Conservation (phyloP, 805 yeast genomes). For the Ogataea thermomethanolica region DNA sequence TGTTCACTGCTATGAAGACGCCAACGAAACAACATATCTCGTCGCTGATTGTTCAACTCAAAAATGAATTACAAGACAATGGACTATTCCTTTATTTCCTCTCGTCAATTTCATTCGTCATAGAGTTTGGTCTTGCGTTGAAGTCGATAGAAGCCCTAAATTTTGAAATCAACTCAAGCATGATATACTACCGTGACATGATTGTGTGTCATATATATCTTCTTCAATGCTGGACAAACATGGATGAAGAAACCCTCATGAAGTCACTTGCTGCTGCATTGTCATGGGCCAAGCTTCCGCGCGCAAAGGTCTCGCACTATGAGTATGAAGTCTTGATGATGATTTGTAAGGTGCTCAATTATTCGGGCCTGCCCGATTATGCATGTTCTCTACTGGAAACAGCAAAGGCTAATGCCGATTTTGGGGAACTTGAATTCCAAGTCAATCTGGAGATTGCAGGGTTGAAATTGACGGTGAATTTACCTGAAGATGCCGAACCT, state of each 20-base stretch:
- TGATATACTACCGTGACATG: slow-evolving; percentile 12
- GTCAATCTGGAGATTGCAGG: slow-evolving; percentile 4
- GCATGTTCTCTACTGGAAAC: slow-evolving; percentile 15
- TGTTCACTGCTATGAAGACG: slow-evolving; percentile 23
- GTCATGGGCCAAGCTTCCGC: slow-evolving; percentile 6
- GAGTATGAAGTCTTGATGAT: slow-evolving; percentile 33
- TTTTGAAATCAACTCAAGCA: slow-evolving; percentile 16
- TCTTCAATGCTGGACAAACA: slow-evolving; percentile 17
- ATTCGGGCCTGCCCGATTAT: slow-evolving; percentile 17
- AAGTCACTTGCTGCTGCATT: slow-evolving; percentile 9
- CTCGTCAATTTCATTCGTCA: slow-evolving; percentile 24
- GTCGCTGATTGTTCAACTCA: slow-evolving; percentile 23
- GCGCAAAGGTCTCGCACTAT: slow-evolving; percentile 15
- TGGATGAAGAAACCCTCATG: slow-evolving; percentile 9
- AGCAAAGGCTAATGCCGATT: not conserved
- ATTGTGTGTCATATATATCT: slow-evolving; percentile 25
- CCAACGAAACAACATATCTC: slow-evolving; percentile 25
- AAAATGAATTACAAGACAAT: slow-evolving; percentile 24
- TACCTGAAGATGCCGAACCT: slow-evolving; percentile 9
- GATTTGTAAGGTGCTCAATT: slow-evolving; percentile 25
- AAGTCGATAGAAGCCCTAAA: slow-evolving; percentile 16
- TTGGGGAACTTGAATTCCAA: slow-evolving; percentile 4
- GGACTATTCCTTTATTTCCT: slow-evolving; percentile 31
- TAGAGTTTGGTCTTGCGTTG: slow-evolving; percentile 26
- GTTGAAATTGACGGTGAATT: slow-evolving; percentile 7